Conservation (phyloP, 495 filamentous ascomycete genomes). For the Rhizodiscina lignyota region DNA sequence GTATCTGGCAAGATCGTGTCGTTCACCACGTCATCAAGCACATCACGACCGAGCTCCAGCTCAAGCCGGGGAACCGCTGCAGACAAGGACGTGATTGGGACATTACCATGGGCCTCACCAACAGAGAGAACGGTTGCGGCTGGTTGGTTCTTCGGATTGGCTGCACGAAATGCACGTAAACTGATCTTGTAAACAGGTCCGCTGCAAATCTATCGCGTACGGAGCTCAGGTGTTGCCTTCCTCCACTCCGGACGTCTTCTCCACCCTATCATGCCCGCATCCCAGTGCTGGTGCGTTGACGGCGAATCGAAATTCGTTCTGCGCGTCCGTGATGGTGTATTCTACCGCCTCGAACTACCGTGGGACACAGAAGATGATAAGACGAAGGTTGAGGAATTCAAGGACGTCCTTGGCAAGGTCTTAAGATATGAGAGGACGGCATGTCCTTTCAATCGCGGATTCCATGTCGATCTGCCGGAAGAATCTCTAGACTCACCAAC, state of each 20-base stretch:
- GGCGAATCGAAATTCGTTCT: conserved; percentile 68
- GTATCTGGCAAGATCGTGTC: conserved; percentile 25
- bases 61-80: too few species aligned
- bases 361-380: conserved; percentile 40
- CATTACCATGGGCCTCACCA: conserved; percentile 55
- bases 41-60: conserved; percentile 7
- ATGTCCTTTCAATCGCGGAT: conserved; percentile 67
- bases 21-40: conserved; percentile 18
- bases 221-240: conserved; percentile 59
- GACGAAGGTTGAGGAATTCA: conserved; percentile 43
- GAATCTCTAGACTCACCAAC: conserved; percentile 45
- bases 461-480: conserved; percentile 60
- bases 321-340: conserved; percentile 60
- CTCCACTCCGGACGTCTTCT: conserved; percentile 67
- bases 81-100: conserved; percentile 19
- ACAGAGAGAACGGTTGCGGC: conserved; percentile 71
- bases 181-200: conserved; percentile 31
- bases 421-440: conserved; percentile 73
- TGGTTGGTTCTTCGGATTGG: conserved; percentile 26
- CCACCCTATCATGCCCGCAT: conserved; percentile 72
- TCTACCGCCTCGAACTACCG: conserved; percentile 80
- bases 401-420: conserved; percentile 47
- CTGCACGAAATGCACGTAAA: neutral
- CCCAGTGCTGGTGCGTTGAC: conserved; percentile 85
- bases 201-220: conserved; percentile 63